phyloP scores from a whole-genome alignment of 2,329 filamentous ascomycete genomes.

The Colletotrichum agaves region DNA sequence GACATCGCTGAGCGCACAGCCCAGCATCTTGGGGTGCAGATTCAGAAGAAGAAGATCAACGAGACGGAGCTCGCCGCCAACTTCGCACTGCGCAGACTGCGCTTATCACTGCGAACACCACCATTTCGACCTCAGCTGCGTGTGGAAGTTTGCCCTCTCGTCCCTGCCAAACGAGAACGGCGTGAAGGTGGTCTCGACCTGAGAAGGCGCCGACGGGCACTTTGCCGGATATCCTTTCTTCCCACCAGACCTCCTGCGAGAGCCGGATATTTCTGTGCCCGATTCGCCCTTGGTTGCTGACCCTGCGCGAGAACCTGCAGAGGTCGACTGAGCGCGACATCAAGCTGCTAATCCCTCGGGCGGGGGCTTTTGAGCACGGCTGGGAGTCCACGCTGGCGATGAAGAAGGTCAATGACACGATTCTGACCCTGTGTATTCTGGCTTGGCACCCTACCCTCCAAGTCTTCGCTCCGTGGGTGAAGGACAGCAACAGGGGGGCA shows the following conservation, averaged over 20 bases:
- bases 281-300: slow-evolving; percentile 31
- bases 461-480: neutral
- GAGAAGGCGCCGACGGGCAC: slow-evolving; percentile 63
- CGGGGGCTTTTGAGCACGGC: slow-evolving; percentile 19
- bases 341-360: neutral
- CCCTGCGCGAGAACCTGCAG: slow-evolving; percentile 13
- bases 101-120: slow-evolving; percentile 47
- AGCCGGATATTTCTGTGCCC: slow-evolving; percentile 54
- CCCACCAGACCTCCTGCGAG: slow-evolving; percentile 58
- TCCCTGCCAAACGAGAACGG: slow-evolving; percentile 55
- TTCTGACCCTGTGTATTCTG: neutral
- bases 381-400: neutral
- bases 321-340: neutral
- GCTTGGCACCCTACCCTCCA: slow-evolving; percentile 7
- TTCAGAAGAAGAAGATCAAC: slow-evolving; percentile 40
- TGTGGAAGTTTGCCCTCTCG: slow-evolving; percentile 62
- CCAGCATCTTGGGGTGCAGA: slow-evolving; percentile 45
- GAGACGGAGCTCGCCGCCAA: slow-evolving; percentile 43
- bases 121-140: slow-evolving; percentile 59
- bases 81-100: slow-evolving; percentile 45
- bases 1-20: slow-evolving; percentile 35
- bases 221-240: slow-evolving; percentile 64
- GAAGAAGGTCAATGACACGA: slow-evolving; percentile 3
- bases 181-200: slow-evolving; percentile 64
- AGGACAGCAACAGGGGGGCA: neutral